phyloP scores from a whole-genome alignment of 257 asterid species.

The Verbascum thapsus region DNA sequence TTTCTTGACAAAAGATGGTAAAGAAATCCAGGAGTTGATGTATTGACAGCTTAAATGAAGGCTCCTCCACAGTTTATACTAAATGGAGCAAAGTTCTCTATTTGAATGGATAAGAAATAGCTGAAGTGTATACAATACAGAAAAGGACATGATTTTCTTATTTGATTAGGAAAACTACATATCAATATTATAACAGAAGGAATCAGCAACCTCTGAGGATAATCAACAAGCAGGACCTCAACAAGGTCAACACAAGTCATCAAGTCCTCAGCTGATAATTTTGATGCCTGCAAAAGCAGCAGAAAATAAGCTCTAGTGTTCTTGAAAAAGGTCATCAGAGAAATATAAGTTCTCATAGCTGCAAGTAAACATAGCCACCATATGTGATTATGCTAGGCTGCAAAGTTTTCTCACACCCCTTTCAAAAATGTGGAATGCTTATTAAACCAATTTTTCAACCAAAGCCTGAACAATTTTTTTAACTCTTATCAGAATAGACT shows the following conservation, averaged over 20 bases:
- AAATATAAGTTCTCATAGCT: conserved; percentile 15
- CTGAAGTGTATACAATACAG: conserved; percentile 2
- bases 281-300: conserved; percentile 69
- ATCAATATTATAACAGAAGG: conserved; percentile 20
- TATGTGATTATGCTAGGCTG: not conserved
- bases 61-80: conserved; percentile 5
- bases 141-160: not conserved
- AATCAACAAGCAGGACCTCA: conserved; percentile 85
- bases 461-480: not conserved
- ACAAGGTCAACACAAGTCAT: conserved; percentile 78
- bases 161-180: not conserved
- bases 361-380: conserved; percentile 1
- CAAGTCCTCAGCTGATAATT: conserved; percentile 77
- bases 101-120: conserved; percentile 11
- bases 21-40: conserved; percentile 11
- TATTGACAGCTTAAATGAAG: conserved; percentile 8
- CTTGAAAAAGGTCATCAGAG: conserved; percentile 15
- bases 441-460: conserved; percentile 19
- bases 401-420: conserved; percentile 17
- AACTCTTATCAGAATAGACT: conserved; percentile 25
- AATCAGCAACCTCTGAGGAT: conserved; percentile 68
- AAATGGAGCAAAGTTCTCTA: conserved; percentile 3
- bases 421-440: conserved; percentile 9
- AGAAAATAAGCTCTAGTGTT: conserved; percentile 22
- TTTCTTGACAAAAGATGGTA: conserved; percentile 12